Evolutionary conservation across 805 yeast species (phyloP), one percentile per base, ranked within the genome.

Genomic region (Wickerhamiella azymoides): DNA sequence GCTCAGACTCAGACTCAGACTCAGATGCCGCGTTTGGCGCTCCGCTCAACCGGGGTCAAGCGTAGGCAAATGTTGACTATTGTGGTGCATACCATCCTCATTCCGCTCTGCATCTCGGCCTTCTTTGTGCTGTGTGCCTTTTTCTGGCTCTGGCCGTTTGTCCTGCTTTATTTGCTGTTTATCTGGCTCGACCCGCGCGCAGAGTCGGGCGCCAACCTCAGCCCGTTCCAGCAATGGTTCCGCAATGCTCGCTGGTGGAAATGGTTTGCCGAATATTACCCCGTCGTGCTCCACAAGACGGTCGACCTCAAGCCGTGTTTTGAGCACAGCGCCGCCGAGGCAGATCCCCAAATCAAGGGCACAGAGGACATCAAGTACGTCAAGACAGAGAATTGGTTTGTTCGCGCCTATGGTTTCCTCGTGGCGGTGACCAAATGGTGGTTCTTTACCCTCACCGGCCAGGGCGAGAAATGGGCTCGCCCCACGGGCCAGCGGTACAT

Each of bases 221-320:
- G 71, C 44, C 63, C 93, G 33, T 67, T 71, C 37, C 77, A 82
- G 2, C 60, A 63, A 1, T 68, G 72, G 67, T 67, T 84, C 58
- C 72, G 84, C 50, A 69, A 72, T 26, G 56, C 75, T 30, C 55
- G 64, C 7, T 52, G 83, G 16, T 89, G 92, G 85, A 74, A 69
- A 49, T 72, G 77, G 62, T 86, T 81, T 59, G 78, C 79, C 39
- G 65, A 70, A 39, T 92, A 85, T 62, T 92, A 82, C 63, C 97
- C 97, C 0, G 75, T 92, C 17, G 62, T 61, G 0, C 64, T 86
- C 10, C 80, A 77, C 61, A 82, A 80, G 57, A 71, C 89, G 0
- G 67, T 66, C 2, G 82, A 79, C 13, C 64, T 88, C 45, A 73
- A 73, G 50, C 96, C 96, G 2, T 80, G 95, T 0, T 79, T 79